Evolutionary conservation across 2,329 filamentous ascomycete species (phyloP).

Genomic region (Ophiostoma angusticollis): DNA sequence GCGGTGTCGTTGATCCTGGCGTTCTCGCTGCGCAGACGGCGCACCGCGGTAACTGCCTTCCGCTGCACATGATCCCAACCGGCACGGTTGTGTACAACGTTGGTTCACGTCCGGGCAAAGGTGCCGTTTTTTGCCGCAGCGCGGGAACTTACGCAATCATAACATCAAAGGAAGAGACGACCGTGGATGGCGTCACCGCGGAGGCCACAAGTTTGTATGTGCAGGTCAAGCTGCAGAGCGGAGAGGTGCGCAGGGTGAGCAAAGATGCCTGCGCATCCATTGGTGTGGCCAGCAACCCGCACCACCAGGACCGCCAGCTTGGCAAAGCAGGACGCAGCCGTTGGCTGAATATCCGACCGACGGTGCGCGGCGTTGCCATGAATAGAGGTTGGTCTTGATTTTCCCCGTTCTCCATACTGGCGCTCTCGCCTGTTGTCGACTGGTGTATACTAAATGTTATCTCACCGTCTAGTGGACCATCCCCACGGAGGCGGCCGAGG

Average conservation of each 20-base stretch:
- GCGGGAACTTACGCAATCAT: conserved; percentile 87
- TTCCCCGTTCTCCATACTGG: conserved; percentile 7
- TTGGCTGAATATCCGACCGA: conserved; percentile 89
- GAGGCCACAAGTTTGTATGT: conserved; percentile 64
- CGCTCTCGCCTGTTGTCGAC: neutral
- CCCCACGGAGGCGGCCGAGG: conserved; percentile 97
- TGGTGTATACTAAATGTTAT: neutral
- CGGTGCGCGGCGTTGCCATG: conserved; percentile 96
- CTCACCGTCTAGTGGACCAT: conserved; percentile 58
- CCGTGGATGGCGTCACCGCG: conserved; percentile 43
- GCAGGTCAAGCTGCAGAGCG: conserved; percentile 77
- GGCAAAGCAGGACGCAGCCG: conserved; percentile 90
- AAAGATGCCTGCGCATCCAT: conserved; percentile 91
- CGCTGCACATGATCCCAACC: conserved; percentile 87
- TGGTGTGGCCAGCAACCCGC: conserved; percentile 83
- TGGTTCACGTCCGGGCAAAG: conserved; percentile 58
- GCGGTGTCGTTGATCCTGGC: conserved; percentile 84
- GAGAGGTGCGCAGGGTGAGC: conserved; percentile 79
- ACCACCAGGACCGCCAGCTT: conserved; percentile 79
- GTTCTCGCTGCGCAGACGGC: conserved; percentile 90
- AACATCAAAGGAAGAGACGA: conserved; percentile 70
- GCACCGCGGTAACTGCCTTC: conserved; percentile 87
- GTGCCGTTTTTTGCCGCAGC: conserved; percentile 85
- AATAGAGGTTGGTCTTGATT: conserved; percentile 60
- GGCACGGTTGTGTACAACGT: conserved; percentile 91